Conservation (phyloP, 2,329 filamentous ascomycete genomes). For the Fusarium beomiforme region DNA sequence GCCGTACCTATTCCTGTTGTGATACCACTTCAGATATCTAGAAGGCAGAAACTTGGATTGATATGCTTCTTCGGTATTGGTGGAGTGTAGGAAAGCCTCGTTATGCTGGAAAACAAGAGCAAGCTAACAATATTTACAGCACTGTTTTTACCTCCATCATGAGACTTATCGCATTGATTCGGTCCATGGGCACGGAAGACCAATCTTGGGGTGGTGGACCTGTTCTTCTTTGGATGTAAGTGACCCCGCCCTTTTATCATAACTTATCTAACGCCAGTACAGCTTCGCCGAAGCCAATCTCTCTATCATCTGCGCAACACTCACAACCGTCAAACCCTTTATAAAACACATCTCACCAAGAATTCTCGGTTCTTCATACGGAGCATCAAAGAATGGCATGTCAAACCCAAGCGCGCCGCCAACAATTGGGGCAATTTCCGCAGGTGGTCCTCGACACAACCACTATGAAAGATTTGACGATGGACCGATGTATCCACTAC, state of each 20-base stretch:
- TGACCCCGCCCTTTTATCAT: not conserved
- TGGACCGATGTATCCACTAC: slow-evolving; percentile 6
- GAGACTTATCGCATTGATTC: slow-evolving; percentile 20
- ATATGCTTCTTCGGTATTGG: slow-evolving; percentile 18
- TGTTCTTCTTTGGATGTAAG: slow-evolving; percentile 32
- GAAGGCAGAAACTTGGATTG: slow-evolving; percentile 15
- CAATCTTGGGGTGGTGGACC: slow-evolving; percentile 17
- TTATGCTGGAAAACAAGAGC: fast-evolving
- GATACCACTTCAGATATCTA: not conserved
- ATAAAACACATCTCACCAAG: slow-evolving; percentile 23
- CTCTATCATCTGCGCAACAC: slow-evolving; percentile 23
- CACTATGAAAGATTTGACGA: slow-evolving; percentile 15
- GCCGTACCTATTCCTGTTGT: slow-evolving; percentile 14
- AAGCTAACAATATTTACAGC: not conserved
- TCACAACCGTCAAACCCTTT: slow-evolving; percentile 25
- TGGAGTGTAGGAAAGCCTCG: not conserved
- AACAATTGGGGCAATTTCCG: slow-evolving; percentile 10
- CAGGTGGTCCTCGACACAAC: not conserved
- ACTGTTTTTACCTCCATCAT: slow-evolving; percentile 28
- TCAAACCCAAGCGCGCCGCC: slow-evolving; percentile 19
- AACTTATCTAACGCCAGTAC: not conserved
- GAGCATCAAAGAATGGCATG: not conserved
- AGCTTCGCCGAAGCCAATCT: slow-evolving; percentile 30
- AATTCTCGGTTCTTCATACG: slow-evolving; percentile 6
- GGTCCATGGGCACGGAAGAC: slow-evolving; percentile 3